Conservation (phyloP, 495 filamentous ascomycete genomes). For the Chaetomium tenue region DNA sequence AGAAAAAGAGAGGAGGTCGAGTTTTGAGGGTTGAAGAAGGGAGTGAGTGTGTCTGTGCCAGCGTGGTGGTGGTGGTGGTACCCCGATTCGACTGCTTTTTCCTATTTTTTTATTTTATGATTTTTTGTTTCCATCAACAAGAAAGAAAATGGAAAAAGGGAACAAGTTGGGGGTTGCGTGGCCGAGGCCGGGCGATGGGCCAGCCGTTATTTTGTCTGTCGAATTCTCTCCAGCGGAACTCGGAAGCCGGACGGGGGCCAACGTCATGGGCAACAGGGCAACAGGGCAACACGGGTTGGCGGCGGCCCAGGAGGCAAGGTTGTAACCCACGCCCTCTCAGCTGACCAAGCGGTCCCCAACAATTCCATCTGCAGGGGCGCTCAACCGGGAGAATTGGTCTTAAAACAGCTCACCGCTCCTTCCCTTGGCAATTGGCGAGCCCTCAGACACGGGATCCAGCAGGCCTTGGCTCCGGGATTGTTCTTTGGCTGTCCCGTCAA, state of each 20-base stretch:
- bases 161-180: neutral
- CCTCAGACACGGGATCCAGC: conserved; percentile 16
- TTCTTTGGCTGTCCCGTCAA: neutral
- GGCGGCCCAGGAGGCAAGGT: conserved; percentile 19
- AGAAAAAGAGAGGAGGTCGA: neutral
- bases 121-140: neutral
- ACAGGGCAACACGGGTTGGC: conserved; percentile 9
- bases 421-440: conserved; percentile 24
- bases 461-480: conserved; percentile 14
- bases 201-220: conserved; percentile 9
- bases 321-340: conserved; percentile 21
- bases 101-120: neutral
- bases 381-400: conserved; percentile 34
- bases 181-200: conserved; percentile 2
- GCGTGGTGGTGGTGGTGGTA: neutral
- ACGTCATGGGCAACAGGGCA: conserved; percentile 21
- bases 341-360: conserved; percentile 35
- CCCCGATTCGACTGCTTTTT: neutral
- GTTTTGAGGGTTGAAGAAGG: neutral
- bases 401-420: conserved; percentile 36
- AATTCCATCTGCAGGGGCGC: conserved; percentile 30
- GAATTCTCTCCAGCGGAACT: conserved; percentile 12
- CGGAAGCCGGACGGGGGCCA: conserved; percentile 21
- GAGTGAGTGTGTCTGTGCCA: neutral
- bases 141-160: conserved; percentile 4